Conservation (phyloP, 179 eudicot genomes). For the Kewa caespitosa region DNA sequence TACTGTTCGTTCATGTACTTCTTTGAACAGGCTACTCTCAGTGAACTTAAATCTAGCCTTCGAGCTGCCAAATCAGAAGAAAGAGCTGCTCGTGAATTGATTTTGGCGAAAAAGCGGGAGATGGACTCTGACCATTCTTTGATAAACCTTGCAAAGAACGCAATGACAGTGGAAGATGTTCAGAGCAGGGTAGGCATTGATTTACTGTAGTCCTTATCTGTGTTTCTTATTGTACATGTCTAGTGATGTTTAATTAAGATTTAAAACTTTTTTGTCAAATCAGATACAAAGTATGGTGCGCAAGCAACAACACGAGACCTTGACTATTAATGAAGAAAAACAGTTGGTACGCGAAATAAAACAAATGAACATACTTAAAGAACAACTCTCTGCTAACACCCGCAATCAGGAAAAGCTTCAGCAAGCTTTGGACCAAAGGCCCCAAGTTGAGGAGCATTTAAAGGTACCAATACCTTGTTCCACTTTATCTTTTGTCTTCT, state of each 20-base stretch:
- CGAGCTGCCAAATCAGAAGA: conserved; percentile 55
- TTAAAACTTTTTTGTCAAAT: conserved; percentile 15
- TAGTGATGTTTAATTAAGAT: conserved; percentile 3
- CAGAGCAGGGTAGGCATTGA: conserved; percentile 51
- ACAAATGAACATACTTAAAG: conserved; percentile 68
- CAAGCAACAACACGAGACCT: conserved; percentile 78
- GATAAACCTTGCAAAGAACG: conserved; percentile 69
- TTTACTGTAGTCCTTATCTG: neutral
- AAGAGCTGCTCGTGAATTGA: conserved; percentile 46
- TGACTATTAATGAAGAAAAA: conserved; percentile 73
- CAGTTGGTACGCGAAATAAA: conserved; percentile 77
- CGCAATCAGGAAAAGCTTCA: conserved; percentile 64
- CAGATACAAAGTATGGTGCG: conserved; percentile 70
- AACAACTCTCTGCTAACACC: conserved; percentile 51
- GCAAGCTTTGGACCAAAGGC: conserved; percentile 64
- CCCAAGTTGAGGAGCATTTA: conserved; percentile 55
- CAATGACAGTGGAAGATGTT: conserved; percentile 64
- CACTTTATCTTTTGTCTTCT: neutral
- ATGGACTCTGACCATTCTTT: conserved; percentile 55
- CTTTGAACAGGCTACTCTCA: conserved; percentile 44
- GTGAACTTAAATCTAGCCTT: conserved; percentile 30
- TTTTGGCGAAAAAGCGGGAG: conserved; percentile 61
- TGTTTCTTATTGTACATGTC: conserved; percentile 10
- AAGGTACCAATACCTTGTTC: conserved; percentile 46
- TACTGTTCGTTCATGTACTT: conserved; percentile 24